Evolutionary conservation across 768 basidiomycete species (phyloP).

Genomic region (Hydnum rufescens): DNA sequence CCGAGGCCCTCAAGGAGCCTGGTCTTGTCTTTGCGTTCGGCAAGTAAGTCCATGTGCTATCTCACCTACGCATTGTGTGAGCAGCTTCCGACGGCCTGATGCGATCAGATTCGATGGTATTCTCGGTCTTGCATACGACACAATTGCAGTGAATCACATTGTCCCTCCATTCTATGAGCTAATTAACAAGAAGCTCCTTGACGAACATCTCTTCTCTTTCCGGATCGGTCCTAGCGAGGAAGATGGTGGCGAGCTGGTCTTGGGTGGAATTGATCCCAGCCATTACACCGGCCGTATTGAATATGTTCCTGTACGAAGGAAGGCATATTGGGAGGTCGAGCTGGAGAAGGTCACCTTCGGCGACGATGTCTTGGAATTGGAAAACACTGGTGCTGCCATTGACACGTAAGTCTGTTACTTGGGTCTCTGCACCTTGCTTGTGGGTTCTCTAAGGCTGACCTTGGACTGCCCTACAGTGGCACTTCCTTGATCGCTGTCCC

Average conservation of each 20-base stretch:
- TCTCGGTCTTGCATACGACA: conserved; percentile 83
- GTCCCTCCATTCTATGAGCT: conserved; percentile 89
- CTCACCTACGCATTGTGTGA: background rate
- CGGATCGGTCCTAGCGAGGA: conserved; percentile 68
- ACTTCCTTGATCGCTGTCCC: conserved; percentile 90
- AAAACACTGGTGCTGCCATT: conserved; percentile 84
- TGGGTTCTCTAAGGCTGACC: no score
- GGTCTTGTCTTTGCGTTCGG: conserved; percentile 95
- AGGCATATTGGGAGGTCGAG: conserved; percentile 98
- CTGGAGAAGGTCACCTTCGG: conserved; percentile 75
- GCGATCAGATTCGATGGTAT: conserved; percentile 76
- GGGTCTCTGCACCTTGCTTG: background rate
- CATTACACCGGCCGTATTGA: conserved; percentile 64
- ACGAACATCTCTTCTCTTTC: conserved; percentile 85
- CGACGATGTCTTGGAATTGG: conserved; percentile 69
- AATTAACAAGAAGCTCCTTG: conserved; percentile 64
- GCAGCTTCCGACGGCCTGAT: background rate
- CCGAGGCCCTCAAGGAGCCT: conserved; percentile 89
- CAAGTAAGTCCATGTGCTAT: conserved; percentile 45
- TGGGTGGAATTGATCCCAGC: conserved; percentile 66
- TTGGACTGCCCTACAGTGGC: conserved; percentile 30
- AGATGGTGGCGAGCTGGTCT: conserved; percentile 79
- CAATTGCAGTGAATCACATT: conserved; percentile 85
- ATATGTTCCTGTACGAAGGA: conserved; percentile 82
- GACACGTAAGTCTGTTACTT: conserved; percentile 37